Conservation (phyloP, 2,329 filamentous ascomycete species). For the Colletotrichum sp. region DNA sequence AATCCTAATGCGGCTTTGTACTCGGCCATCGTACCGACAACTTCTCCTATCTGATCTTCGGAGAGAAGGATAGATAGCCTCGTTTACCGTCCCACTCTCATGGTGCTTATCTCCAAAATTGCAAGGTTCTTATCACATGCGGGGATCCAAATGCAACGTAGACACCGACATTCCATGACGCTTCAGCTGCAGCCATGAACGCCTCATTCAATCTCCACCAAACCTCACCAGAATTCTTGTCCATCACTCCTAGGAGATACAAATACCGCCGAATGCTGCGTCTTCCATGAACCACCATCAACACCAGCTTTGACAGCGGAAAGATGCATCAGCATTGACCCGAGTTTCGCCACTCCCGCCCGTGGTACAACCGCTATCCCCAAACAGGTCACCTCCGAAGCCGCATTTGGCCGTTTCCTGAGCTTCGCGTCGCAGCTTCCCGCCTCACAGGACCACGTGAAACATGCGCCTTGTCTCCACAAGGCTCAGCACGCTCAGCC, state of each 20-base stretch:
- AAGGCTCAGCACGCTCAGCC: neutral
- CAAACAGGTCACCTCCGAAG: neutral
- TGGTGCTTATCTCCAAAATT: neutral
- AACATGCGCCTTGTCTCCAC: conserved; percentile 1
- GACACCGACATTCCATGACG: neutral
- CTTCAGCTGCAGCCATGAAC: neutral
- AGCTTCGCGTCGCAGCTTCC: neutral
- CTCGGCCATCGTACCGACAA: neutral
- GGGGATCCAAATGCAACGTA: neutral
- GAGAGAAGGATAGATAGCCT: neutral
- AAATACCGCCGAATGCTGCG: neutral
- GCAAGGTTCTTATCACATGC: neutral
- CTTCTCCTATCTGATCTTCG: neutral
- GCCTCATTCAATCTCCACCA: neutral
- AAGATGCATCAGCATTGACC: neutral
- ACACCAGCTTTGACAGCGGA: neutral
- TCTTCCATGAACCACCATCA: neutral
- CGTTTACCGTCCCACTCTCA: too few species aligned
- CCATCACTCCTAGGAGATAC: neutral
- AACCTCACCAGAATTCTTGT: neutral
- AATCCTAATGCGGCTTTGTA: neutral
- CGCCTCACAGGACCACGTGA: neutral
- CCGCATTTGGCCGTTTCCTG: neutral
- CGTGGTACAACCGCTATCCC: neutral
- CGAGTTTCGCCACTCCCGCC: neutral